Conservation (phyloP, 2,329 filamentous ascomycete species). For the Blastomyces emzantsi region DNA sequence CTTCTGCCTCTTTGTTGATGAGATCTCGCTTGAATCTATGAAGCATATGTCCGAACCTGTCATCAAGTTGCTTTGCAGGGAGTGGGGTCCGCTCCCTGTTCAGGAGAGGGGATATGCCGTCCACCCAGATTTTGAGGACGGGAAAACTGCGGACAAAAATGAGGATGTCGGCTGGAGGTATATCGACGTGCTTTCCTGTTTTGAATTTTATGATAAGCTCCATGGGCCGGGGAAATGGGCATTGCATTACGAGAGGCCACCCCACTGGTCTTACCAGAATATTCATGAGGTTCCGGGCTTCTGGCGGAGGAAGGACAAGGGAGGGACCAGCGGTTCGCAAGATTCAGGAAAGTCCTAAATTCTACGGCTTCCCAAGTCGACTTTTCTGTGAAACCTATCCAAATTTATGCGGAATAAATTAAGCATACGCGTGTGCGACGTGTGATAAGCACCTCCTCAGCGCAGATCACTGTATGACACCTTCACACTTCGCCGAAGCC, state of each 20-base stretch:
- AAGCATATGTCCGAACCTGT: conserved; percentile 14
- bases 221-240: background rate
- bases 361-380: background rate
- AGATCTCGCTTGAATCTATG: conserved; percentile 18
- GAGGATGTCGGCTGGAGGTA: conserved; percentile 20
- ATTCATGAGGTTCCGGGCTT: background rate
- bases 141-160: conserved; percentile 12
- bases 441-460: background rate
- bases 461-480: background rate
- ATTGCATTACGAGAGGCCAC: conserved; percentile 5
- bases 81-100: conserved; percentile 12
- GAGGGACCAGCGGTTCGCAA: background rate
- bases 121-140: conserved; percentile 17
- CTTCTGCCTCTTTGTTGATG: conserved; percentile 17
- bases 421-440: background rate
- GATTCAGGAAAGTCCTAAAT: background rate
- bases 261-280: background rate
- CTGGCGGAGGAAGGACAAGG: background rate
- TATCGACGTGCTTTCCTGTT: conserved; percentile 3
- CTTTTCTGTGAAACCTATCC: background rate
- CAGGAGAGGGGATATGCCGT: conserved; percentile 14
- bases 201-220: conserved; percentile 5
- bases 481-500: background rate
- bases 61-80: conserved; percentile 14
- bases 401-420: background rate